phyloP scores from a whole-genome alignment of 108 stramenopile genomes.

The Conticribra weissflogii region DNA sequence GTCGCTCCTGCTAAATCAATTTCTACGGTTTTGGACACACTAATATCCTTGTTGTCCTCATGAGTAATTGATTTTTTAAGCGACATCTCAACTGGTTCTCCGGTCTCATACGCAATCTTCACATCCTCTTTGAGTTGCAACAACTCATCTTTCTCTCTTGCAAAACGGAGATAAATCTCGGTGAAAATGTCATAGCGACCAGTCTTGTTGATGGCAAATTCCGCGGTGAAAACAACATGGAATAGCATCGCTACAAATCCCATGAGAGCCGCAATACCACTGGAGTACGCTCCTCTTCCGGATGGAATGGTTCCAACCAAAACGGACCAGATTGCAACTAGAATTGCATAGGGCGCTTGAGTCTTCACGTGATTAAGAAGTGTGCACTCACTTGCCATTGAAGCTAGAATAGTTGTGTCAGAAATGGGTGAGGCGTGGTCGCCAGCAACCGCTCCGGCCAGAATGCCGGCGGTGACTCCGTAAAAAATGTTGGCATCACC shows the following conservation, averaged over 20 bases:
- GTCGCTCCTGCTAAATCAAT: too few relatives aligned
- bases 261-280: slow-evolving; percentile 14
- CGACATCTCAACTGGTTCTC: slow-evolving; percentile 5
- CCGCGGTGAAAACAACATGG: slow-evolving; percentile 23
- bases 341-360: slow-evolving; percentile 71
- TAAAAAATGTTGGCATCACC: slow-evolving; percentile 64
- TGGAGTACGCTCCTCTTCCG: slow-evolving; percentile 27
- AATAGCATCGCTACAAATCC: slow-evolving; percentile 34
- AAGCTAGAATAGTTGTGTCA: slow-evolving; percentile 76
- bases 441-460: slow-evolving; percentile 72
- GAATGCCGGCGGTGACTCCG: slow-evolving; percentile 51
- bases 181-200: slow-evolving; percentile 46
- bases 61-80: slow-evolving; percentile 1
- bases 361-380: slow-evolving; percentile 67
- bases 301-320: slow-evolving; percentile 39
- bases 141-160: slow-evolving; percentile 14
- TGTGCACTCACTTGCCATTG: slow-evolving; percentile 62
- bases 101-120: slow-evolving; percentile 26
- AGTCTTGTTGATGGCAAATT: slow-evolving; percentile 35
- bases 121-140: slow-evolving; percentile 19
- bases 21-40: too few relatives aligned
- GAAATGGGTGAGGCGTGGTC: slow-evolving; percentile 77
- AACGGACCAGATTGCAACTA: slow-evolving; percentile 44
- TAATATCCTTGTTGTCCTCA: neutral
- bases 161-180: slow-evolving; percentile 29